Base-by-base conservation (phyloP, 257 asterid species). In the Craterostigma plantagineum region DNA sequence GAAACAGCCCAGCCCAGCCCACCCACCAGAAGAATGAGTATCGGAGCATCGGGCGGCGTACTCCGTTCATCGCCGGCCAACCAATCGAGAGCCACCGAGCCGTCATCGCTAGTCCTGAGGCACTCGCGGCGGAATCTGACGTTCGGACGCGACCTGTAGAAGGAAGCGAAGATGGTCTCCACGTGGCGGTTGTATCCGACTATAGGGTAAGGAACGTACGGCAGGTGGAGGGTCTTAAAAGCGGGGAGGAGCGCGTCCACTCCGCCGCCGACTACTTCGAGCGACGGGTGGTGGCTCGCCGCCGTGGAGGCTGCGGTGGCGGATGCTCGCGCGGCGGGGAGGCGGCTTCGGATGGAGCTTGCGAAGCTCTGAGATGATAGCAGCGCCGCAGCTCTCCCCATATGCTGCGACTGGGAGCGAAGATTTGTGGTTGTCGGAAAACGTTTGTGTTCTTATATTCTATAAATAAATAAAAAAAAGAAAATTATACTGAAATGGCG, bases 11-110 rank as follows among this genome's bases (percentile, higher is more conserved):
- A n/a, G n/a, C n/a, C n/a, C n/a, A 48, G 10, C 9, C 52, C 13
- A 69, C 79, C 51, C 43, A 81, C 96, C 66, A 82, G 86, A 57
- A 87, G 63, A 62, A 87, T 79, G 61, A 87, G 86, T 16, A 87
- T 33, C 3, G 93, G 95, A 46, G 93, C 62, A 27, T 72, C 68
- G 11, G 70, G 30, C 9, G 92, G 73, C 55, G 81, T 49, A 37
- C 30, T 50, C 2, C 61, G 69, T 4, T 64, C 72, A 39, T 87
- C 95, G 0, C 92, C 81, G 17, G 73, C 49, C 34, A 76, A 73
- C 95, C 98, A 87, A 44, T 82, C 95, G 11, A 87, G 83, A 11
- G 95, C 69, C 14, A 87, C 79, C 12, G 81, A 49, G 49, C 98
- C 95, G 63, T 64, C 71, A 58, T 79, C 93, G 14, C 56, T 62